Percentiles rank a stretch among this genome's conserved stretches.
These are phyloP conservation scores for Diospyros lotus DNA, from an alignment of 148 eudicot species.

Conservation along the genomic window DNA sequence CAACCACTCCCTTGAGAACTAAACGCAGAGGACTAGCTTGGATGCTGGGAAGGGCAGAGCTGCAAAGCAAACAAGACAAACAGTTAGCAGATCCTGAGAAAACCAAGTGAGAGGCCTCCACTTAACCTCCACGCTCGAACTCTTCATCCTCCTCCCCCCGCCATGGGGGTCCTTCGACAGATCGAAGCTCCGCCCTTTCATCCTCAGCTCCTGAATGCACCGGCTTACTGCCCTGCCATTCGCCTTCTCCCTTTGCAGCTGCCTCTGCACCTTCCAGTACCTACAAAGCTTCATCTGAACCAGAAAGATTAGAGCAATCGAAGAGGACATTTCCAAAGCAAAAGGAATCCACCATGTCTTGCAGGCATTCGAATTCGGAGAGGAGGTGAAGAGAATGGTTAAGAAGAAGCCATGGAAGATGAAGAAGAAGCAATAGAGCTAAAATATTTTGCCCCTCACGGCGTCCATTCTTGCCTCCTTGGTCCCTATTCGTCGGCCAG, in stretches of 20 bases:
- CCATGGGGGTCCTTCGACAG: slow-evolving; percentile 46
- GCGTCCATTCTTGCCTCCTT: slow-evolving; percentile 48
- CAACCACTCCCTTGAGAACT: no score
- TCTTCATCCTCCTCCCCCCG: slow-evolving; percentile 48
- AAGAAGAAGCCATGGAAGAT: slow-evolving; percentile 45
- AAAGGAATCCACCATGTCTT: slow-evolving; percentile 73
- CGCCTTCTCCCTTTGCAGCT: slow-evolving; percentile 44
- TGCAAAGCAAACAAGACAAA: slow-evolving; percentile 32
- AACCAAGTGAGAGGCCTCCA: slow-evolving; percentile 48
- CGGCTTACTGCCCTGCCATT: slow-evolving; percentile 50
- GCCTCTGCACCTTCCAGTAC: slow-evolving; percentile 59
- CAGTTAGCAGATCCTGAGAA: slow-evolving; percentile 27
- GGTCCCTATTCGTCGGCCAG: slow-evolving; percentile 31
- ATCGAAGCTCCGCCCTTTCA: slow-evolving; percentile 73
- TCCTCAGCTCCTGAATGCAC: slow-evolving; percentile 68
- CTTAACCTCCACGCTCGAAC: slow-evolving; percentile 82
- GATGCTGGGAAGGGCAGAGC: slow-evolving; percentile 34
- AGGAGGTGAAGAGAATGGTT: slow-evolving; percentile 24
- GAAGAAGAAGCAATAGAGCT: slow-evolving; percentile 54
- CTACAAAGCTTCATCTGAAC: slow-evolving; percentile 56
- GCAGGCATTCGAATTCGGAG: no score
- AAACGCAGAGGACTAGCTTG: slow-evolving; percentile 38
- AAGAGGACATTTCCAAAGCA: slow-evolving; percentile 26
- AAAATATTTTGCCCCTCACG: slow-evolving; percentile 48
- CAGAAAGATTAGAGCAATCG: slow-evolving; percentile 30